Conservation (phyloP, 148 eudicot genomes). For the Polygonum maritimum region DNA sequence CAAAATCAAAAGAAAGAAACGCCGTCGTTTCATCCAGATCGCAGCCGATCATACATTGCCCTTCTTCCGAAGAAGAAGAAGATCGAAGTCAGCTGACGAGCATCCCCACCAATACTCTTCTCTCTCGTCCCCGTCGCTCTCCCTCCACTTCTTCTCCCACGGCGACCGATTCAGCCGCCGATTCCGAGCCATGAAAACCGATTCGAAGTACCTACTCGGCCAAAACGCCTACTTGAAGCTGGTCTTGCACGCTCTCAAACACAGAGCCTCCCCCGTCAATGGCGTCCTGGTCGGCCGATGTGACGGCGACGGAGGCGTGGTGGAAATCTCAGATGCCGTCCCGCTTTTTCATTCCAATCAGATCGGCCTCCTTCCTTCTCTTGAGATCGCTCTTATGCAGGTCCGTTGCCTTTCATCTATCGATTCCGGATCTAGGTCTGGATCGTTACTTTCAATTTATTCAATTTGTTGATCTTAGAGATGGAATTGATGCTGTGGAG, state of each 20-base stretch:
- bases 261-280: constrained; percentile 51
- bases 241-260: constrained; percentile 60
- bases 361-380: constrained; percentile 75
- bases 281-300: constrained; percentile 63
- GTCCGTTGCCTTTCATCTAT: constrained; percentile 19
- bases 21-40: background rate
- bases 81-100: background rate
- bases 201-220: constrained; percentile 37
- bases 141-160: background rate
- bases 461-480: background rate
- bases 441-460: background rate
- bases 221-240: constrained; percentile 78
- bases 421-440: background rate
- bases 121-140: background rate
- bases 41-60: background rate
- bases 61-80: background rate
- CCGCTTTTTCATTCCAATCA: constrained; percentile 67
- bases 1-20: background rate
- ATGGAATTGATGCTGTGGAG: background rate
- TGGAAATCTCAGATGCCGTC: constrained; percentile 65
- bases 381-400: constrained; percentile 86
- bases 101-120: background rate
- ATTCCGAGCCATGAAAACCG: background rate
- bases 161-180: background rate
- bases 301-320: constrained; percentile 24